phyloP scores from a whole-genome alignment of 1,284 basidiomycete species.

The Tilletia walkeri region DNA sequence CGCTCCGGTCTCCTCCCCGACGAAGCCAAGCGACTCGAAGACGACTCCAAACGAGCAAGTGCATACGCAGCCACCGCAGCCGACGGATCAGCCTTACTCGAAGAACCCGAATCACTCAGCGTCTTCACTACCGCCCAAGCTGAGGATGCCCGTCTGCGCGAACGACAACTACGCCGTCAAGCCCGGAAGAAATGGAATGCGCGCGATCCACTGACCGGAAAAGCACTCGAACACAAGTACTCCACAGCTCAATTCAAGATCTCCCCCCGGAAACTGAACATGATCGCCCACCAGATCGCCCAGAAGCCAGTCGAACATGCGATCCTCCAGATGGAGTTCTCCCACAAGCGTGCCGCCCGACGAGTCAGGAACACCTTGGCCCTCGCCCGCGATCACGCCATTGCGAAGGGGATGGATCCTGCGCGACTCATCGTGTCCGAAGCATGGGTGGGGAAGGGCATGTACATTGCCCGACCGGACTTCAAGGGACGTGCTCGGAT shows the following conservation, averaged over 20 bases:
- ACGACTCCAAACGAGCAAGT: slow-evolving; percentile 35
- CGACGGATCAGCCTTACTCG: slow-evolving; percentile 45
- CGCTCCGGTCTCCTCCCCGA: slow-evolving; percentile 44
- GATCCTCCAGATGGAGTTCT: slow-evolving; percentile 93
- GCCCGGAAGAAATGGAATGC: slow-evolving; percentile 41
- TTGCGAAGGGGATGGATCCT: slow-evolving; percentile 73
- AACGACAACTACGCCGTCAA: slow-evolving; percentile 35
- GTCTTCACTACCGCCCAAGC: slow-evolving; percentile 30
- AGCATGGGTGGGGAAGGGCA: slow-evolving; percentile 89
- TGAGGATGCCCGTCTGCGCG: slow-evolving; percentile 29
- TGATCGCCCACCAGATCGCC: slow-evolving; percentile 80
- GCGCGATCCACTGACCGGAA: slow-evolving; percentile 32
- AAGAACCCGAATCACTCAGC: slow-evolving; percentile 36
- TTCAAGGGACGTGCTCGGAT: slow-evolving; percentile 74
- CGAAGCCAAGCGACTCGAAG: slow-evolving; percentile 33
- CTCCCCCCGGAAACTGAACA: slow-evolving; percentile 85
- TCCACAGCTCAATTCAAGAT: slow-evolving; percentile 89
- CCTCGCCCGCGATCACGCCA: slow-evolving; percentile 82
- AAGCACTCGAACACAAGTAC: slow-evolving; percentile 71
- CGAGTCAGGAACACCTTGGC: slow-evolving; percentile 85
- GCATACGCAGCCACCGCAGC: slow-evolving; percentile 41
- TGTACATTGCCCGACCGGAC: slow-evolving; percentile 70
- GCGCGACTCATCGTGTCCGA: slow-evolving; percentile 80
- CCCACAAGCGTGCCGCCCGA: slow-evolving; percentile 79
- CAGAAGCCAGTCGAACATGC: slow-evolving; percentile 68